Evolutionary conservation across 2,329 filamentous ascomycete species (phyloP), one percentile per base, ranked within the genome.

Genomic region (Exophiala xenobiotica): DNA sequence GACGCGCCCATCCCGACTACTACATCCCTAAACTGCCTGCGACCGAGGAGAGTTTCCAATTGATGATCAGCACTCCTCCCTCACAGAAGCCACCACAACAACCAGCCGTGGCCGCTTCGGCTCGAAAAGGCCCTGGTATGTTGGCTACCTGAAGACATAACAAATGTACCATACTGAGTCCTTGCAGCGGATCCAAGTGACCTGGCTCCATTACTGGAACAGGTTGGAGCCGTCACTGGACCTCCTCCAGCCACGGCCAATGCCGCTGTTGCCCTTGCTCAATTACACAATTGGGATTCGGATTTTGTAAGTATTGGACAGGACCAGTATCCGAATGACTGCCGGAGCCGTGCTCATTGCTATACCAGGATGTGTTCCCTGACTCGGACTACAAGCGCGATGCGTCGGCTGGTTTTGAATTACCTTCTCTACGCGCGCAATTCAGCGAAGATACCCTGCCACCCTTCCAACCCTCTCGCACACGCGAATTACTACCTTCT

Each of bases 11-110:
- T 70, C 92, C 92, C 56, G 90, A 95, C 70, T 87, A 96, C 71
- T 97, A 97, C 75, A 95, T 99, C 64, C 86, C 93, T 43, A 96
- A 97, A 81, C 87, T 97, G 64, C 92, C 93, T 61, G 93, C 93
- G 42, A 99, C 92, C 63, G 92, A 96, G 72, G 92, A 97, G 74
- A 96, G 90, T 83, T 96, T 99, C 73, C 78, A 88, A 66, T 79
- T 96, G 70, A 97, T 97, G 93, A 89, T 97, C 71, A 95, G 85
- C 70, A 90, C 89, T 61, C 87, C 90, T 58, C 91, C 88, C 8
- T 85, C 86, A 56, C 85, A 89, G 68, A 81, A 81, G 64, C 81
- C 79, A 38, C 80, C 80, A 57, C 72, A 75, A 51, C 75, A 74
- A 31, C 70, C 70, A 23, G 63, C 68, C 46, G 35, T 38, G 9